These are phyloP conservation scores for Solanum ossicruentum DNA, from an alignment of 257 asterid genomes.

Conservation along the genomic window DNA sequence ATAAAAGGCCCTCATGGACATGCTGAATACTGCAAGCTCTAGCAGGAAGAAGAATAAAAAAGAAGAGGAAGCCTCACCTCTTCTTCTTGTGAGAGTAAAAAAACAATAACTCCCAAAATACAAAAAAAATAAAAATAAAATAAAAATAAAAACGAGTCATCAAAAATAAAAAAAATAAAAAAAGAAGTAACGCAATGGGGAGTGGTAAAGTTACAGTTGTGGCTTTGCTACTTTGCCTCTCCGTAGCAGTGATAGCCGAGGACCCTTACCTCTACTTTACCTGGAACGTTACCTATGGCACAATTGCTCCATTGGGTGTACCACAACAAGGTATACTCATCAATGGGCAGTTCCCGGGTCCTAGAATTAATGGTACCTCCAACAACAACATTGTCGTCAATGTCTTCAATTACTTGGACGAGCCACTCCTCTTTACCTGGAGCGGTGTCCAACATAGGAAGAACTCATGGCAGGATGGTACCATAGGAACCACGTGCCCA, in stretches of 20 bases:
- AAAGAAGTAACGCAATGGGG: background rate
- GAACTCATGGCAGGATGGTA: conserved; percentile 54
- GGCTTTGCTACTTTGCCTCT: conserved; percentile 22
- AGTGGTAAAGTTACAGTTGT: background rate
- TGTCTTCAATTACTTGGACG: conserved; percentile 39
- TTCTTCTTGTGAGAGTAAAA: background rate
- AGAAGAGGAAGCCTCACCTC: background rate
- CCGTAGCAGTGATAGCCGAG: conserved; percentile 19
- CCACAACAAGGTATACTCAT: conserved; percentile 45
- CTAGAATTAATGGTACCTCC: conserved; percentile 40
- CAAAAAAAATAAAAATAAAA: background rate
- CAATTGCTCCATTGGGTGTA: conserved; percentile 37
- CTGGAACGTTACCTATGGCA: conserved; percentile 43
- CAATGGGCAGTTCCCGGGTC: conserved; percentile 44
- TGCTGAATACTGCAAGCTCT: background rate
- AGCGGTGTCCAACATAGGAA: conserved; percentile 43
- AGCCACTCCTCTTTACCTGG: conserved; percentile 43
- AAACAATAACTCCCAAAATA: background rate
- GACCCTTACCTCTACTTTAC: conserved; percentile 29
- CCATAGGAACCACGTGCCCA: conserved; percentile 47
- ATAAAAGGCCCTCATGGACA: background rate
- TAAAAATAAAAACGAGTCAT: background rate
- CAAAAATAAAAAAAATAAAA: background rate
- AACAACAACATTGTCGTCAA: conserved; percentile 50
- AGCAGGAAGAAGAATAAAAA: background rate